Evolutionary conservation across 2,329 filamentous ascomycete genomes (phyloP), one percentile per base, ranked within the genome.

Genomic region (Paecilomyces formosus): DNA sequence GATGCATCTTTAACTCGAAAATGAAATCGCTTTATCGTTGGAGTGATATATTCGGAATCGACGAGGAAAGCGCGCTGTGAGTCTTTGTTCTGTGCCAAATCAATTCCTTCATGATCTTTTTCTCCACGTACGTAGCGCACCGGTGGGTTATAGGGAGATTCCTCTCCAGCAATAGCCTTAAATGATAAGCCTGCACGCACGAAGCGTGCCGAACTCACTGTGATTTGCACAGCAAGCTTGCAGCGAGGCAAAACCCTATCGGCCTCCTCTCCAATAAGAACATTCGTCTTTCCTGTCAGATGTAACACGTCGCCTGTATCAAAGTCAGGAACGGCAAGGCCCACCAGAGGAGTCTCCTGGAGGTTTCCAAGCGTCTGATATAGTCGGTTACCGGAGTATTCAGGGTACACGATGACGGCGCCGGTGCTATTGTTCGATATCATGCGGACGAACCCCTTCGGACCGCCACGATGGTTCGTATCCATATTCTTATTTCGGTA

Each of bases 351-450:
- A 31, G 86, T 87, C 7, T 81, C 74, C 45, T 82, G 78, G 13
- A 95, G 76, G 68, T 96, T 96, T 1, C 91, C 91, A 0, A 95
- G 80, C 0, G 88, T 90, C 71, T 95, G 90, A 66, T 95, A 96
- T 0, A 94, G 76, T 15, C 89, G 79, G 71, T 96, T 96, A 7
- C 91, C 91, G 0, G 88, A 92, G 70, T 88, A 95, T 70, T 96
- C 91, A 0, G 91, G 91, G 72, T 90, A 96, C 2, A 88, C 79
- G 13, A 95, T 72, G 2, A 83, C 78, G 1, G 76, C 76, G 2
- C 71, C 72, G 24, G 61, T 67, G 51, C 60, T 45, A 33, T 78
- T 73, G 58, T 88, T 86, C 21, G 81, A 82, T 1, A 86, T 70
- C 8, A 93, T 78, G 24, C 90, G 82, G 21, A 93, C 76, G 67